Conservation (phyloP, 257 asterid genomes). For the Fraxinus quadrangulata region DNA sequence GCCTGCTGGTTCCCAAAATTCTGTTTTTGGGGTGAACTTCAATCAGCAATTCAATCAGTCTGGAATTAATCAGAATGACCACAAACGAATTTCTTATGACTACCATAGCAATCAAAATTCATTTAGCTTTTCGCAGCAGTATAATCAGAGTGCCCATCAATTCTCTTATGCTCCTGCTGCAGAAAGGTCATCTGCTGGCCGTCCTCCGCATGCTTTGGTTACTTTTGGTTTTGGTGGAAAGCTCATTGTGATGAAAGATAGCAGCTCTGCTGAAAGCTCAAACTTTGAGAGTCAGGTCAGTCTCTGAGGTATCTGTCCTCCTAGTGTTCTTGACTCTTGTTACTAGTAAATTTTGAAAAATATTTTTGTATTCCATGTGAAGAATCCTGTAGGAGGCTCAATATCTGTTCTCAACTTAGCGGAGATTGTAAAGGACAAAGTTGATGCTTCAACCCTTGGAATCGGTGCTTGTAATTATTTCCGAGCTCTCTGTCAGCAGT, state of each 20-base stretch:
- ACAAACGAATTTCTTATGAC: slow-evolving; percentile 16
- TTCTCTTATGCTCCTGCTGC: slow-evolving; percentile 50
- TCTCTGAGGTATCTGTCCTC: slow-evolving; percentile 19
- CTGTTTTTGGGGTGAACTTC: slow-evolving; percentile 40
- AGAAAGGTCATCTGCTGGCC: slow-evolving; percentile 82
- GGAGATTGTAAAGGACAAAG: slow-evolving; percentile 50
- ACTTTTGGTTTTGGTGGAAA: slow-evolving; percentile 96
- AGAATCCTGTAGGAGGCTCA: slow-evolving; percentile 66
- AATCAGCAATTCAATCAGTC: slow-evolving; percentile 54
- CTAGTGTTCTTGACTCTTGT: slow-evolving; percentile 21
- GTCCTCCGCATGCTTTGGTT: slow-evolving; percentile 94
- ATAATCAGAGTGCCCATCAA: slow-evolving; percentile 48
- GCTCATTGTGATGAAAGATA: slow-evolving; percentile 72
- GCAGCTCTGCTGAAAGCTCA: slow-evolving; percentile 42
- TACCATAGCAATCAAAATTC: slow-evolving; percentile 48
- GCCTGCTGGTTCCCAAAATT: slow-evolving; percentile 41
- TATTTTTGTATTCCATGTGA: slow-evolving; percentile 34
- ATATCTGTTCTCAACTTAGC: slow-evolving; percentile 69
- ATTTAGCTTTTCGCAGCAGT: slow-evolving; percentile 50
- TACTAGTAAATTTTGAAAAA: slow-evolving; percentile 28
- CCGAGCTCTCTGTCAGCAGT: slow-evolving; percentile 63
- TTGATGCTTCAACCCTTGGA: slow-evolving; percentile 39
- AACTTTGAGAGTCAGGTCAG: slow-evolving; percentile 75
- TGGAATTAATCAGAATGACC: slow-evolving; percentile 48
- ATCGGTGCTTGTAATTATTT: slow-evolving; percentile 50